Conservation (phyloP, 768 basidiomycete species). For the Clathrus columnatus region DNA sequence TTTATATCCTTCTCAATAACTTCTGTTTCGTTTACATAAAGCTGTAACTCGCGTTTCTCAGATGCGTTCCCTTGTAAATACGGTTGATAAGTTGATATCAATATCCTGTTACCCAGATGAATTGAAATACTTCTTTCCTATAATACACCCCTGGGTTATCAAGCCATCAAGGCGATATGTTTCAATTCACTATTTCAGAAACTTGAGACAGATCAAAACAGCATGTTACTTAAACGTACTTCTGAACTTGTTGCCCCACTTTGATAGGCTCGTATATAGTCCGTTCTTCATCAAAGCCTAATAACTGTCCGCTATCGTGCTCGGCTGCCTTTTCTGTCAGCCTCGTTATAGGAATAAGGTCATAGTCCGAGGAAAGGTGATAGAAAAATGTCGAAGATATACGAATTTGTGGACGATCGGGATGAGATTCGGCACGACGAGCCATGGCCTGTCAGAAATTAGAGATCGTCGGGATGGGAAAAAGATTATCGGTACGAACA, state of each 20-base stretch:
- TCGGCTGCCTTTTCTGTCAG: slow-evolving; percentile 41
- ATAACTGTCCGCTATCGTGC: slow-evolving; percentile 28
- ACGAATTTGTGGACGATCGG: slow-evolving; percentile 82
- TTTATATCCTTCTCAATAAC: too few species aligned
- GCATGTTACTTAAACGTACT: slow-evolving; percentile 35
- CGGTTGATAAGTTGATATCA: too few species aligned
- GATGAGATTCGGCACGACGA: slow-evolving; percentile 44
- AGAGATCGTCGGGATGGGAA: not conserved
- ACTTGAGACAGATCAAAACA: slow-evolving; percentile 3
- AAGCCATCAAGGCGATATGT: slow-evolving; percentile 75
- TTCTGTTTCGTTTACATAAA: too few species aligned
- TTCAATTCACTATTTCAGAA: slow-evolving; percentile 65
- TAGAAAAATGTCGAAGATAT: slow-evolving; percentile 97
- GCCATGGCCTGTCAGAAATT: slow-evolving; percentile 45
- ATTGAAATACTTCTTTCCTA: too few species aligned
- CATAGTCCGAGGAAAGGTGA: slow-evolving; percentile 82
- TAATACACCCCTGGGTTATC: too few species aligned
- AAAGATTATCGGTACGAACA: slow-evolving; percentile 32
- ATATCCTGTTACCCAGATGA: too few species aligned
- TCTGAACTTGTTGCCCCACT: slow-evolving; percentile 83
- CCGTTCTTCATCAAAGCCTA: slow-evolving; percentile 31
- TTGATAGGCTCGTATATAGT: slow-evolving; percentile 61
- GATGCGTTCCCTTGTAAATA: too few species aligned
- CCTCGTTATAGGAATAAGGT: slow-evolving; percentile 55
- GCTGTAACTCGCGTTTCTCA: too few species aligned